These are phyloP conservation scores for Puccinia triticina DNA, from an alignment of 1,284 basidiomycete species.

Conservation along the genomic window DNA sequence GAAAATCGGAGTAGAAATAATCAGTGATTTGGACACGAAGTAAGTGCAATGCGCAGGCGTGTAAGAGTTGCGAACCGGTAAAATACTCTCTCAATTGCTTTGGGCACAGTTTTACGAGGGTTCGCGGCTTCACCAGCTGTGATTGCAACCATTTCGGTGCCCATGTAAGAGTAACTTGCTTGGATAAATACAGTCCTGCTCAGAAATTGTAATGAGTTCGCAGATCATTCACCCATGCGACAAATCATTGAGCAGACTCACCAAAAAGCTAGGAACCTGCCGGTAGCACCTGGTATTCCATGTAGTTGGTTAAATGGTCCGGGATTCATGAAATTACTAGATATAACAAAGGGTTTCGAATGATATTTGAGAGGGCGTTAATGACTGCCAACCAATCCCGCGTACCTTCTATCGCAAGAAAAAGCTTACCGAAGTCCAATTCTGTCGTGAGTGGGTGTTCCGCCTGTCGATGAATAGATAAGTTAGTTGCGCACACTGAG, in stretches of 20 bases:
- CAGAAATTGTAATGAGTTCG: not conserved
- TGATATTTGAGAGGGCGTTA: not conserved
- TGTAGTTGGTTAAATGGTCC: conserved; percentile 64
- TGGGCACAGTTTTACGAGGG: conserved; percentile 76
- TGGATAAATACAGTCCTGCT: conserved; percentile 66
- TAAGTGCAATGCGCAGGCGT: conserved; percentile 62
- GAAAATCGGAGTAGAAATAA: conserved; percentile 39
- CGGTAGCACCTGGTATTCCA: conserved; percentile 58
- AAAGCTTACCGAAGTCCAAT: conserved; percentile 62
- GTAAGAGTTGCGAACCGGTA: conserved; percentile 63
- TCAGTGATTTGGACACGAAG: conserved; percentile 67
- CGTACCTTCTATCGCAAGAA: not conserved
- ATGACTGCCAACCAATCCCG: not conserved
- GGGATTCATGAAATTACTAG: conserved; percentile 72
- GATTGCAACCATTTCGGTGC: conserved; percentile 80
- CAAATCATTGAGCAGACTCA: conserved; percentile 60
- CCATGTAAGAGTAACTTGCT: conserved; percentile 82
- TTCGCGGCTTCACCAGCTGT: conserved; percentile 65
- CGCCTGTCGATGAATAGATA: conserved; percentile 66
- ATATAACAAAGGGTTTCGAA: not conserved
- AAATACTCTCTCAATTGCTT: conserved; percentile 78
- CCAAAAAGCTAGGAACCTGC: conserved; percentile 62
- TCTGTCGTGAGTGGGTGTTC: conserved; percentile 66
- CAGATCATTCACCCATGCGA: conserved; percentile 61
- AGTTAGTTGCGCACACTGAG: conserved; percentile 45